Evolutionary conservation across 805 yeast species (phyloP), one percentile per base, ranked within the genome.

Genomic region (Saccharomycopsis malanga): DNA sequence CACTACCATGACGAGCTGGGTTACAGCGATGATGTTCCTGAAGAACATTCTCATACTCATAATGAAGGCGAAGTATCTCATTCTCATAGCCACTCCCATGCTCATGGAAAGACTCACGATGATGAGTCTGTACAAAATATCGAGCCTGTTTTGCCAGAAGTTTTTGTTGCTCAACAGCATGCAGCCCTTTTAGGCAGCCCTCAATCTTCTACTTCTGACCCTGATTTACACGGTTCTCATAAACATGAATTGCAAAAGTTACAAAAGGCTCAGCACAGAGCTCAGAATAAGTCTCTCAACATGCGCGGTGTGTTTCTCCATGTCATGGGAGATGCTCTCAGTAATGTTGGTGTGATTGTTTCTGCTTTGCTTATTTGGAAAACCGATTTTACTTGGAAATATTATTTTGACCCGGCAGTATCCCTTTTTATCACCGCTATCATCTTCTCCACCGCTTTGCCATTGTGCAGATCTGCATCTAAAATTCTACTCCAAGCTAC

Each of bases 261-360:
- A 53, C 46, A 54, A 42, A 29, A 35, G 48, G 44, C 44, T 27
- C 44, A 32, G 18, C 53, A 50, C 15, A 52, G 53, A 29, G 59
- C 61, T 44, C 36, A 69, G 51, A 57, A 64, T 27, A 78, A 75
- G 60, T 85, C 96, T n/a, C 70, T 91, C 69, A 91, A 93, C 65
- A 91, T 91, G 97, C 89, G 87, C 58, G 98, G 98, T 54, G 97
- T 91, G 2, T 93, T 87, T 61, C 71, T 91, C 59, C 98, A 91
- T 61, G 98, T 93, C 10, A 53, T 93, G 56, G 98, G 98, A 39
- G 98, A 91, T 65, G 98, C 98, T 1, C 70, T 91, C 48, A 98
- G 98, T 53, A 91, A 91, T 61, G 68, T 91, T 46, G 98, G 98
- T 55, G 98, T 91, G 44, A 93, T 91, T 48, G 63, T 74, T 3